phyloP scores from a whole-genome alignment of 257 asterid genomes.

The Avicennia marina region DNA sequence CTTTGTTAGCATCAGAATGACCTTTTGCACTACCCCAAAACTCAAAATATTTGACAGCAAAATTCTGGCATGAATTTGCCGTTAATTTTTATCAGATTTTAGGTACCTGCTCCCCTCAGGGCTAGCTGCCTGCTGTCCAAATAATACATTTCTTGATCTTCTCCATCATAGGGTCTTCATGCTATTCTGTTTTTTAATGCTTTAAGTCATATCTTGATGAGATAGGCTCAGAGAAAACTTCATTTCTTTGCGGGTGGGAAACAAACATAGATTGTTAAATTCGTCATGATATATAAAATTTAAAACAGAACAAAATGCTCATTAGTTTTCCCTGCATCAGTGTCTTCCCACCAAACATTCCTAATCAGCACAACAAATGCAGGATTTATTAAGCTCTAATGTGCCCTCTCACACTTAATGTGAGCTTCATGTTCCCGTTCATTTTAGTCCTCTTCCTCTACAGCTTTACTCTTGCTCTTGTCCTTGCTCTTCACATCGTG shows the following conservation, averaged over 20 bases:
- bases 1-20: no score
- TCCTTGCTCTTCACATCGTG: constrained; percentile 34
- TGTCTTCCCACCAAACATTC: constrained; percentile 16
- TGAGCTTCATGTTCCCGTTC: not conserved
- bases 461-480: constrained; percentile 32
- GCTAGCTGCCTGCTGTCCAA: no score
- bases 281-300: not conserved
- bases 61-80: no score
- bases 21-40: no score
- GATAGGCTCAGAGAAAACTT: no score
- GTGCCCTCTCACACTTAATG: constrained; percentile 13
- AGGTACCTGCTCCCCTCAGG: no score
- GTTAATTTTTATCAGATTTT: no score
- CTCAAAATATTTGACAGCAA: no score
- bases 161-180: not conserved
- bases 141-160: not conserved
- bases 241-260: not conserved
- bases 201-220: no score
- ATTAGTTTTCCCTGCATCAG: constrained; percentile 12
- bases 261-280: not conserved
- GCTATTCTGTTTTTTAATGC: not conserved
- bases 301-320: not conserved
- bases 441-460: constrained; percentile 29
- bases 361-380: constrained; percentile 18
- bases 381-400: constrained; percentile 20